Evolutionary conservation across 768 basidiomycete genomes (phyloP), one percentile per base, ranked within the genome.

Genomic region (Suillus weaverae): DNA sequence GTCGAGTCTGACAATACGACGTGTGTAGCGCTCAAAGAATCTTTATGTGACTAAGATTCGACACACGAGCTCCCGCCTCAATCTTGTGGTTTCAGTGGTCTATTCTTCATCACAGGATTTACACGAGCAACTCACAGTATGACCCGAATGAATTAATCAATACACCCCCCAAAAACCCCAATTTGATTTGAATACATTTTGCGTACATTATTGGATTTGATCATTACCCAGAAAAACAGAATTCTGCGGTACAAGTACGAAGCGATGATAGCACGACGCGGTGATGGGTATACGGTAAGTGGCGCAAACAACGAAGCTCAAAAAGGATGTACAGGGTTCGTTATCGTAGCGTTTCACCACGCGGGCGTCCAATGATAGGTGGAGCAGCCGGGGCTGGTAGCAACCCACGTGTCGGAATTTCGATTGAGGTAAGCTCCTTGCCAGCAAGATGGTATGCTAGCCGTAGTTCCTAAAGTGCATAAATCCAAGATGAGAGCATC

Each of bases 391-490:
- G 70, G 1, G 72, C 70, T 0, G 75, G 73, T 61, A 70, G 53
- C 2, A 62, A 70, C 11, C 70, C 72, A 4, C 72, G 72, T 1
- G 69, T 64, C 35, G 73, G 69, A 64, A 75, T 74, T 66, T 77
- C 74, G 1, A 74, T 72, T 3, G 85, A 86, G 4, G 77, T 79
- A 57, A 84, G 76, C 65, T 84, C 82, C 44, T 81, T 80, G 0
- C 81, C 77, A 46, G 76, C 74, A n/a, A 76, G 71, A 39, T 79
- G 65, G 62, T 67, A 81, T 0, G 84, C 84, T 54, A 86, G 67
- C 53, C 84, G 84, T 46, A 86, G 79, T 74, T 86, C 85, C 85
- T 86, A 66, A 22, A 60, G 57, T 38, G 8, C 36, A 57, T 2
- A 60, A 48, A 26, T 39, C 11, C 54, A 1, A 64, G 43, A 38